A percentile compares a stretch with the other conserved stretches of the same genome.
These are phyloP conservation scores for Geranium incanum DNA, from an alignment of 441 rosid species.

Conservation along the genomic window DNA sequence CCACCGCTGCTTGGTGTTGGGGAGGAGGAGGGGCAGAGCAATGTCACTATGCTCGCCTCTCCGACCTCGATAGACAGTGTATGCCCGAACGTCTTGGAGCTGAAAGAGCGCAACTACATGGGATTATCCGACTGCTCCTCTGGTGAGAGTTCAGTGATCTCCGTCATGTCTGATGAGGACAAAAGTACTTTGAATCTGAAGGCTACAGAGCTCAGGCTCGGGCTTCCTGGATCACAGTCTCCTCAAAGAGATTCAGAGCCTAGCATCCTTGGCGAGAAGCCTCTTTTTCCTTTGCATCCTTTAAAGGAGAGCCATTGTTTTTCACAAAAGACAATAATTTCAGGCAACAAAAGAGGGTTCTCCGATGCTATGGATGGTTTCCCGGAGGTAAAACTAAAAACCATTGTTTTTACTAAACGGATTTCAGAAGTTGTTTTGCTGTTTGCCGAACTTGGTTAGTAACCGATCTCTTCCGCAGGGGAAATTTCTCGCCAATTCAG, in stretches of 20 bases:
- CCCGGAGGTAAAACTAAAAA: conserved; percentile 23
- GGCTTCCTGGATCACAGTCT: conserved; percentile 44
- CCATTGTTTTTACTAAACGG: neutral
- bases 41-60: conserved; percentile 30
- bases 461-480: conserved; percentile 36
- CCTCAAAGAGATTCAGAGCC: conserved; percentile 30
- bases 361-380: conserved; percentile 47
- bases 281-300: conserved; percentile 42
- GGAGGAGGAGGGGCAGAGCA: conserved; percentile 37
- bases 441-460: conserved; percentile 18
- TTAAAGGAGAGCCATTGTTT: conserved; percentile 27
- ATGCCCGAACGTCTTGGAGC: conserved; percentile 38
- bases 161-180: conserved; percentile 22
- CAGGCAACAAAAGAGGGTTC: conserved; percentile 46
- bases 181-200: conserved; percentile 36
- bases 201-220: conserved; percentile 45
- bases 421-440: neutral
- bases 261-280: conserved; percentile 32
- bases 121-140: conserved; percentile 45
- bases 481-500: conserved; percentile 39
- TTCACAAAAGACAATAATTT: conserved; percentile 27
- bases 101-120: conserved; percentile 54
- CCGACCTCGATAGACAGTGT: conserved; percentile 28
- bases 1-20: conserved; percentile 42
- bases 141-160: conserved; percentile 34